Base-by-base conservation (phyloP, 352 stramenopile genomes). In the Pythium plurisporium region DNA sequence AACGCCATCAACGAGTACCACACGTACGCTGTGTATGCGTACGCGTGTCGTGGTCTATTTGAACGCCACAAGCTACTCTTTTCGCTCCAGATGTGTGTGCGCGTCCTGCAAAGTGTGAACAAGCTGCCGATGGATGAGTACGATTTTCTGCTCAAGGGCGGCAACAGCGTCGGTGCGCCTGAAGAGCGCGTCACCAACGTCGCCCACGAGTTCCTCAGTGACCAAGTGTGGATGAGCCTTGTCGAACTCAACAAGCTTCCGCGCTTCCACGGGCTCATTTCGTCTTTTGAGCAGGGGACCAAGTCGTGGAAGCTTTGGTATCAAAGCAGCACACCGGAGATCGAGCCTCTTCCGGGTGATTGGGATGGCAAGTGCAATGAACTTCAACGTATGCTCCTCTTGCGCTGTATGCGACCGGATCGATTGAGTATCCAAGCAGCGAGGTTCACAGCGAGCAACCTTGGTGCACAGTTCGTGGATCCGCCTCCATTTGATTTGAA, bases 1-100 rank as follows among this genome's bases (percentile, higher is more conserved):
- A 81, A 95, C 29, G 82, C 90, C 4, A 98, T 98, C 64, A 98
- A 98, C 65, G 87, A 95, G 34, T 96, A 95, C 52, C 95, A 98
- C 71, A 98, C 94, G 17, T 96, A 97, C 33, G 86, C 91, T 7
- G 90, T 98, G 20, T 99, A 99, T 47, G 82, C 86, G 30, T 98
- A 97, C 64, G 91, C 95, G 0, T 99, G 95, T 55, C 81, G 94
- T 14, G 95, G 92, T 12, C 78, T 99, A 1, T 98, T 99, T 62
- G 95, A 99, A 62, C 75, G 86, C 0, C 94, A 98, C 71, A 98
- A 99, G 61, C 71, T 99, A 5, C 70, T 99, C 0, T 98, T 99
- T 50, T 97, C 89, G 25, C 71, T 99, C 14, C 94, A 98, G 56
- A 95, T 97, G 70, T 97, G 88, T 48, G 82, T 97, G 14, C 87